phyloP scores from a whole-genome alignment of 2,329 filamentous ascomycete genomes.

The Arthroderma uncinatum region DNA sequence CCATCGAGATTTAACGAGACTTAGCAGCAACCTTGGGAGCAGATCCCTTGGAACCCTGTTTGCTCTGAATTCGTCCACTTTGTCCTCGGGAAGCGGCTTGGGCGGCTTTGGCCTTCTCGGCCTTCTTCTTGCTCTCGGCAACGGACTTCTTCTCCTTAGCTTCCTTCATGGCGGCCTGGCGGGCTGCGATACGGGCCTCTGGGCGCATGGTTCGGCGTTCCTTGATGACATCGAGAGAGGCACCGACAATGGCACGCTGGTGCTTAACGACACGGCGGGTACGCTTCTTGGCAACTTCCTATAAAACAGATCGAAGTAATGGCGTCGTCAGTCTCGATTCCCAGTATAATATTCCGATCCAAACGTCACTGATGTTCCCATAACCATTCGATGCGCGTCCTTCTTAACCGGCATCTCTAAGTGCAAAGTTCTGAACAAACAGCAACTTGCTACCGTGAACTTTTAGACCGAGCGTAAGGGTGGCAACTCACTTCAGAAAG shows the following conservation, averaged over 20 bases:
- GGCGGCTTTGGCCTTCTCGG: conserved; percentile 94
- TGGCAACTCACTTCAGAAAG: conserved; percentile 85
- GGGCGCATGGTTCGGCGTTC: conserved; percentile 91
- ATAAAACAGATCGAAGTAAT: conserved; percentile 24
- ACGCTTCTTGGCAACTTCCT: conserved; percentile 99
- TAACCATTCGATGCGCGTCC: background rate
- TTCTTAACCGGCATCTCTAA: conserved; percentile 8
- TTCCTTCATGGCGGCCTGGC: conserved; percentile 83
- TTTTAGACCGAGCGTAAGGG: background rate
- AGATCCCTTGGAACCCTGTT: conserved; percentile 93
- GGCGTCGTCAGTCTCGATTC: conserved; percentile 13
- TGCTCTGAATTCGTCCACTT: conserved; percentile 72
- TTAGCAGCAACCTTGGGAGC: conserved; percentile 74
- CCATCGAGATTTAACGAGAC: conserved; percentile 52
- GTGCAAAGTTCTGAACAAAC: background rate
- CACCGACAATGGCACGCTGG: conserved; percentile 98
- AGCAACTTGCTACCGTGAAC: background rate
- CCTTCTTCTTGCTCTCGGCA: conserved; percentile 86
- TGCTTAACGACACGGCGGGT: conserved; percentile 95
- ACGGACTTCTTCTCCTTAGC: conserved; percentile 97
- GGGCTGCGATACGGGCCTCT: conserved; percentile 87
- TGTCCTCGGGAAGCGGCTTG: conserved; percentile 64
- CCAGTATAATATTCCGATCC: background rate
- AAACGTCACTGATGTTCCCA: background rate
- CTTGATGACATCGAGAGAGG: conserved; percentile 99